Conservation (phyloP, 2,329 filamentous ascomycete species). For the Curvularia spicifera region DNA sequence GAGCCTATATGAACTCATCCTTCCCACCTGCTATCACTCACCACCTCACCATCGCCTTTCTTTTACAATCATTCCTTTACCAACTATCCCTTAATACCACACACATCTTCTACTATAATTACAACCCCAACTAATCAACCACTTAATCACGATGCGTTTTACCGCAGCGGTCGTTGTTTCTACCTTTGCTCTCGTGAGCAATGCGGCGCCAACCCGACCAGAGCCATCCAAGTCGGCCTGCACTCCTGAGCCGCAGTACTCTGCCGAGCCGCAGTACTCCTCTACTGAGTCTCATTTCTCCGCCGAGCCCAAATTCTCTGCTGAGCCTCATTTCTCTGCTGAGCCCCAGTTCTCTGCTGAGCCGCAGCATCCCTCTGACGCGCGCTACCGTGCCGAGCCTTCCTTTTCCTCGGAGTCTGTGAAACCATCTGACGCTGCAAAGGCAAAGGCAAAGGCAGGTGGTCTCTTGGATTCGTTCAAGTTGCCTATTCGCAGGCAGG, state of each 20-base stretch:
- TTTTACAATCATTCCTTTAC: not conserved
- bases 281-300: no score
- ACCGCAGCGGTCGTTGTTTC: not conserved
- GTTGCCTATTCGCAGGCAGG: not conserved
- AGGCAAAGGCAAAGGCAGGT: no score
- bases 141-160: conserved; percentile 6
- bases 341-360: no score
- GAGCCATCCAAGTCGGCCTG: not conserved
- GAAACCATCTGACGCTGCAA: not conserved
- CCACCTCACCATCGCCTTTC: not conserved
- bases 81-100: not conserved
- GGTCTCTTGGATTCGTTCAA: not conserved
- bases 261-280: no score
- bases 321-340: no score
- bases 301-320: no score
- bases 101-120: not conserved
- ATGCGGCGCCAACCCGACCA: not conserved
- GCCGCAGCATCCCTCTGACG: no score
- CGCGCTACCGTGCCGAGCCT: no score
- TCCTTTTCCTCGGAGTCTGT: not conserved
- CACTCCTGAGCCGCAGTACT: no score
- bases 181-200: conserved; percentile 1
- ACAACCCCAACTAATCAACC: not conserved
- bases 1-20: not conserved
- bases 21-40: not conserved